These are phyloP conservation scores for Termitomyces sp. DNA, from an alignment of 768 basidiomycete species.

Conservation along the genomic window DNA sequence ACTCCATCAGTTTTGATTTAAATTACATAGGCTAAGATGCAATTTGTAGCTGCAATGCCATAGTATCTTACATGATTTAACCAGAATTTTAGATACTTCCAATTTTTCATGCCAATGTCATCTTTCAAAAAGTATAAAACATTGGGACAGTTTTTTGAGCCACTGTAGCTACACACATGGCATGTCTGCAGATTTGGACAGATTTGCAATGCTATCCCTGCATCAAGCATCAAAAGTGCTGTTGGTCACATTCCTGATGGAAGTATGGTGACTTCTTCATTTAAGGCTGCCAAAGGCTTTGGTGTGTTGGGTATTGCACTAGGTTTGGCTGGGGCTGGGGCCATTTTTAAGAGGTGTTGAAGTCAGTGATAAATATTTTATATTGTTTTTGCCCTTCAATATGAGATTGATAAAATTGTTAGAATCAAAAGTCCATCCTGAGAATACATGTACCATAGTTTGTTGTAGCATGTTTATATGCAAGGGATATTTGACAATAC, in stretches of 20 bases:
- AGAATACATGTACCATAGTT: background rate
- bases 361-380: background rate
- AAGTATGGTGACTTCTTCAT: constrained; percentile 1
- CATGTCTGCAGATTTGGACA: background rate
- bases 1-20: too few relatives aligned
- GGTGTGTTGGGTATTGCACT: background rate
- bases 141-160: too few relatives aligned
- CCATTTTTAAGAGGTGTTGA: background rate
- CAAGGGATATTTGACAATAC: too few relatives aligned
- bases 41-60: too few relatives aligned
- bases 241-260: background rate
- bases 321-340: constrained; percentile 1
- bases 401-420: background rate
- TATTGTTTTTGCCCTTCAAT: too few relatives aligned
- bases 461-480: too few relatives aligned
- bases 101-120: too few relatives aligned
- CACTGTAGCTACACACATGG: too few relatives aligned
- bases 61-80: too few relatives aligned
- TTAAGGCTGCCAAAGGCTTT: constrained; percentile 5
- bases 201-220: constrained; percentile 1
- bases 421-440: constrained; percentile 1
- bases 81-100: too few relatives aligned
- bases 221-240: background rate
- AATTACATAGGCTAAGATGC: too few relatives aligned
- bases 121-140: too few relatives aligned